These are phyloP conservation scores for Termitomyces sp. DNA, from an alignment of 768 basidiomycete genomes.

Conservation along the genomic window DNA sequence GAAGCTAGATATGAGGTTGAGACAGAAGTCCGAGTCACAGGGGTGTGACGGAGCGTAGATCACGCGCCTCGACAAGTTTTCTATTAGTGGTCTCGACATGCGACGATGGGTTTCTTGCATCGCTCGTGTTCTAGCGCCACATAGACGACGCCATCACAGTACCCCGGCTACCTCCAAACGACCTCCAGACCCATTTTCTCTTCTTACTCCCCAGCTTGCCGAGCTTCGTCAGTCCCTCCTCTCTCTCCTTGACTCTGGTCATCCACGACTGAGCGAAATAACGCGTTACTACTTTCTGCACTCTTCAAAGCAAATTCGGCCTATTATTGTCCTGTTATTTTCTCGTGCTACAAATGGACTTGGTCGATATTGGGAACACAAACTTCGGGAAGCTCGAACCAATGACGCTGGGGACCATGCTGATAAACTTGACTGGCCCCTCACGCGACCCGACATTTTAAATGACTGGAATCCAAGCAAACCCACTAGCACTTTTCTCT, in stretches of 20 bases:
- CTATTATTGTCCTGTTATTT: slow-evolving; percentile 83
- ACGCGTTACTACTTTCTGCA: slow-evolving; percentile 92
- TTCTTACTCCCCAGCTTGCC: slow-evolving; percentile 44
- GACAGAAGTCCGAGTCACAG: slow-evolving; percentile 12
- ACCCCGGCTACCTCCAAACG: not conserved
- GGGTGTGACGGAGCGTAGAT: slow-evolving; percentile 8
- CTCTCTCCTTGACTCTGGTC: slow-evolving; percentile 74
- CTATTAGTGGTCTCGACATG: slow-evolving; percentile 5
- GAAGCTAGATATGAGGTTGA: slow-evolving; percentile 3
- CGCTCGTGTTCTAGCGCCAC: slow-evolving; percentile 10
- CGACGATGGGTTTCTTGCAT: slow-evolving; percentile 15
- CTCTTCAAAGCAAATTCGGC: slow-evolving; percentile 87
- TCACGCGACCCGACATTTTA: slow-evolving; percentile 72
- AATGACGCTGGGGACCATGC: slow-evolving; percentile 46
- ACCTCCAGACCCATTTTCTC: slow-evolving; percentile 60
- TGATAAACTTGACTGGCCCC: slow-evolving; percentile 65
- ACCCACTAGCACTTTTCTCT: slow-evolving; percentile 57
- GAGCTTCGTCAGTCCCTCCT: slow-evolving; percentile 68
- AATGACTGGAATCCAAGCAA: slow-evolving; percentile 89
- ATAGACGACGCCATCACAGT: slow-evolving; percentile 11
- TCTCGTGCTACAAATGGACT: slow-evolving; percentile 89
- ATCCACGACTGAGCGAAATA: slow-evolving; percentile 79
- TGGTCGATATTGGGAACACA: slow-evolving; percentile 56
- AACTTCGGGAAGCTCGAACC: slow-evolving; percentile 50
- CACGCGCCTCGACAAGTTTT: slow-evolving; percentile 4